Evolutionary conservation across 495 filamentous ascomycete genomes (phyloP).

Genomic region (Chaetomium fimeti): DNA sequence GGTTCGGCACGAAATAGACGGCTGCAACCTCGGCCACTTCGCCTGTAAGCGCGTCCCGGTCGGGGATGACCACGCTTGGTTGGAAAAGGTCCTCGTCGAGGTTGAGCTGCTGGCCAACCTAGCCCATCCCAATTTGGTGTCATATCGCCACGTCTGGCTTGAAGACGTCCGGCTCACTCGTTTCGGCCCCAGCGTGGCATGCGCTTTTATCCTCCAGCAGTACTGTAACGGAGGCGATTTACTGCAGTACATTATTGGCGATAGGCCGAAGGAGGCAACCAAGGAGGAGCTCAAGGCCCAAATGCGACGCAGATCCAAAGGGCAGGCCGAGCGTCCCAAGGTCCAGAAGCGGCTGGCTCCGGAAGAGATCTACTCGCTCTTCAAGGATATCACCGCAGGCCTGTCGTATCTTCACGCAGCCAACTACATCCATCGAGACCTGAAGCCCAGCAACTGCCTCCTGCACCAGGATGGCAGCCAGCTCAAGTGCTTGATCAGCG

Average conservation of each 20-base stretch:
- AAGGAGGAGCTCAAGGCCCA: slow-evolving; percentile 85
- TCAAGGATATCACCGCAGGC: slow-evolving; percentile 91
- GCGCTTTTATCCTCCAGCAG: slow-evolving; percentile 95
- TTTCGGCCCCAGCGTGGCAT: slow-evolving; percentile 90
- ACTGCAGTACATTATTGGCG: slow-evolving; percentile 75
- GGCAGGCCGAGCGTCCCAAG: slow-evolving; percentile 45
- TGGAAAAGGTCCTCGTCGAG: slow-evolving; percentile 88
- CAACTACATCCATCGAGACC: slow-evolving; percentile 92
- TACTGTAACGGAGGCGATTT: slow-evolving; percentile 97
- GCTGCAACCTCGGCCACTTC: slow-evolving; percentile 80
- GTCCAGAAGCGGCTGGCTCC: slow-evolving; percentile 67
- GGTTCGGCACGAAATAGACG: slow-evolving; percentile 85
- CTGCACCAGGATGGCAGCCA: slow-evolving; percentile 70
- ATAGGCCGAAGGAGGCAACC: slow-evolving; percentile 58
- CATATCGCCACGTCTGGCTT: slow-evolving; percentile 95
- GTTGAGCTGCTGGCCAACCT: slow-evolving; percentile 89
- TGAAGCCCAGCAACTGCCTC: slow-evolving; percentile 96
- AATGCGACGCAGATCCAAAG: slow-evolving; percentile 71
- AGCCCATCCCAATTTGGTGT: slow-evolving; percentile 93
- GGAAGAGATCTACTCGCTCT: slow-evolving; percentile 94
- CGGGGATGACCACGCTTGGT: slow-evolving; percentile 90
- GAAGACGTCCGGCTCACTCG: slow-evolving; percentile 78
- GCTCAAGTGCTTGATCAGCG: slow-evolving; percentile 81
- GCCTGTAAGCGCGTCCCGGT: slow-evolving; percentile 97
- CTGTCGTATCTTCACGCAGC: slow-evolving; percentile 87